Evolutionary conservation across 1,284 basidiomycete genomes (phyloP), one percentile per base, ranked within the genome.

Genomic region (Dichomitus squalens): DNA sequence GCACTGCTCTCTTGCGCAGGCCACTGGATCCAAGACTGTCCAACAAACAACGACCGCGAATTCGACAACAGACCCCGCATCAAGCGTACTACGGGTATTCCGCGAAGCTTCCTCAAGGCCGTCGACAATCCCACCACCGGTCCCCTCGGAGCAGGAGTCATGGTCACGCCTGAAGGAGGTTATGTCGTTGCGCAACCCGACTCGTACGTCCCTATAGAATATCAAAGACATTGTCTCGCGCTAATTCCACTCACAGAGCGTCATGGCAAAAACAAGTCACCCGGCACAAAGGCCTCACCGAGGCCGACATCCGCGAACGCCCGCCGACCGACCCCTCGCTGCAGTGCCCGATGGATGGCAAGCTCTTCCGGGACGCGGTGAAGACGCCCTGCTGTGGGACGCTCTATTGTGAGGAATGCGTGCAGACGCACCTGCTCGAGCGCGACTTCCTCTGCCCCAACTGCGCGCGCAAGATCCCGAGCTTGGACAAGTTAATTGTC

Each of bases 11-110:
- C 18, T 44, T 16, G 49, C 53, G 49, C n/a, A 96, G 94, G 95
- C 29, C 97, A 99, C 70, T 99, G 97, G 97, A 99, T 99, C 64
- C 96, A 99, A 73, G 94, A 97, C 64, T 99, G 97, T 71, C 97
- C 97, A 0, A 97, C 95, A 3, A 98, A 98, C 72, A 95, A 93
- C 66, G 94, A 99, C 72, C 90, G 93, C 35, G 93, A 96, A 34
- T 97, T 89, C 64, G 94, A 97, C 73, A 93, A 98, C 68, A 82
- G 92, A 58, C 96, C 96, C 52, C 88, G 96, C 29, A 96, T 98
- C 72, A 98, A 98, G 72, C 86, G 97, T 52, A 98, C 97, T 2
- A 99, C 97, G 4, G 97, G 97, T 76, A 97, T 97, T 60, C 97
- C 97, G 8, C 87, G 96, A 63, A 96, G 93, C 69, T 98, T 99